A percentile compares a stretch with the other conserved stretches of the same genome.
These are phyloP conservation scores for Chalciporus piperatus DNA, from an alignment of 768 basidiomycete species.

Conservation along the genomic window DNA sequence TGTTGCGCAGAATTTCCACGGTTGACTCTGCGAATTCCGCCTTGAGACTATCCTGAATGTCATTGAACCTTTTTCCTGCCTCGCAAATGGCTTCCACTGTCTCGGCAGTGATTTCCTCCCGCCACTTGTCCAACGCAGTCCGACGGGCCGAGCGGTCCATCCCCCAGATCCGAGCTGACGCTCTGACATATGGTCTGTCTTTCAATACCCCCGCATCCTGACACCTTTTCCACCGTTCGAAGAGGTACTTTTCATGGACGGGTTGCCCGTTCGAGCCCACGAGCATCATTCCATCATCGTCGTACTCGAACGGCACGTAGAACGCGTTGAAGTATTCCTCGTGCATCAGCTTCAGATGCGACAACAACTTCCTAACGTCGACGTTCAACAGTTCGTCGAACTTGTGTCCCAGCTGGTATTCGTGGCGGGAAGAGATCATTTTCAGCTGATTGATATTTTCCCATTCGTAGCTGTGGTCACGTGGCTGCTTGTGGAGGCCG, in stretches of 20 bases:
- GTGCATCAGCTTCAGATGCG: conserved; percentile 46
- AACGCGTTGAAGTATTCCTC: conserved; percentile 45
- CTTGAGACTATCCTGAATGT: conserved; percentile 29
- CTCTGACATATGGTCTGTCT: conserved; percentile 21
- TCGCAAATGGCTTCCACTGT: conserved; percentile 30
- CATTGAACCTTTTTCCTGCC: conserved; percentile 37
- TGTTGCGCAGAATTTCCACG: conserved; percentile 35
- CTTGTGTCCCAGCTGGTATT: conserved; percentile 18
- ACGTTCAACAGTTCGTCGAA: conserved; percentile 15
- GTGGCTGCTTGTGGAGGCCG: conserved; percentile 30
- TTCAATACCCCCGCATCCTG: conserved; percentile 43
- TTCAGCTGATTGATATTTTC: conserved; percentile 15
- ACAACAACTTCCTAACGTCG: conserved; percentile 30
- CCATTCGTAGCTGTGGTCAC: neutral
- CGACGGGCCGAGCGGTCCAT: conserved; percentile 32
- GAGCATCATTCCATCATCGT: conserved; percentile 44
- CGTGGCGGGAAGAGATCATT: conserved; percentile 36
- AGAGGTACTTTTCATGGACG: conserved; percentile 39
- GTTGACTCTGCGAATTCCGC: conserved; percentile 34
- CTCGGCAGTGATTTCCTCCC: conserved; percentile 30
- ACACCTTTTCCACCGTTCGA: conserved; percentile 46
- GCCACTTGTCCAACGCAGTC: conserved; percentile 33
- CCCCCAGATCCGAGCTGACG: conserved; percentile 38
- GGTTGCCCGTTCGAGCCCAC: conserved; percentile 43
- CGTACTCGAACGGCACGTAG: conserved; percentile 31